Evolutionary conservation across 106 monocot genomes (phyloP), one percentile per base, ranked within the genome.

Genomic region (Narthecium ossifragum): DNA sequence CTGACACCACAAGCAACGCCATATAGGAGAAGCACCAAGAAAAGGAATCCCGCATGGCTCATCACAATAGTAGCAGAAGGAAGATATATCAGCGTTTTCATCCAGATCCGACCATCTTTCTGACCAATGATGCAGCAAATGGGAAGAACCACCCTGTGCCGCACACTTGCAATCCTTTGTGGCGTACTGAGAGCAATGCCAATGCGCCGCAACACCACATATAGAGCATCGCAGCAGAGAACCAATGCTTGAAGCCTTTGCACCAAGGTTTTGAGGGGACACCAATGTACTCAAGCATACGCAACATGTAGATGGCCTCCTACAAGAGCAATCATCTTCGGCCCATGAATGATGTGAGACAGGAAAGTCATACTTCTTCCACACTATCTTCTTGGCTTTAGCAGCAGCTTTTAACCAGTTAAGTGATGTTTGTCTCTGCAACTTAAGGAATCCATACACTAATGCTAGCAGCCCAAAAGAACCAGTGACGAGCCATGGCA

Each of bases 1-100:
- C 52, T 88, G 83, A 68, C 92, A 92, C 92, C 87, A 92, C 40
- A 92, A 59, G 53, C 92, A 92, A 34, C 73, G 70, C 92, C 92
- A 92, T 60, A 85, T 58, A 51, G 92, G 88, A 24, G 88, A 84
- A 53, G 67, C 84, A 61, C 81, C 78, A 46, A 88, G 76, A 38
- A 92, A 75, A 13, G 83, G 84, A 15, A 85, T 65, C 14, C 84
- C 81, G 70, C 81, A 92, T 41, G 72, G 75, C 60, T 88, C 92
- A 71, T 92, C 84, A 69, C 92, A 92, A 32, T 85, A 81, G 55
- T 57, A 71, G 38, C 92, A 92, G 56, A 79, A 85, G n/a, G 79
- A 88, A 45, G 75, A 78, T 2, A 64, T 53, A 40, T 92, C 92
- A 29, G 72, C 40, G 34, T 76, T 84, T 47, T 78, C 88, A 76